Evolutionary conservation across 805 yeast species (phyloP), one percentile per base, ranked within the genome.

Genomic region (Ogataea nakhonphanomensis): DNA sequence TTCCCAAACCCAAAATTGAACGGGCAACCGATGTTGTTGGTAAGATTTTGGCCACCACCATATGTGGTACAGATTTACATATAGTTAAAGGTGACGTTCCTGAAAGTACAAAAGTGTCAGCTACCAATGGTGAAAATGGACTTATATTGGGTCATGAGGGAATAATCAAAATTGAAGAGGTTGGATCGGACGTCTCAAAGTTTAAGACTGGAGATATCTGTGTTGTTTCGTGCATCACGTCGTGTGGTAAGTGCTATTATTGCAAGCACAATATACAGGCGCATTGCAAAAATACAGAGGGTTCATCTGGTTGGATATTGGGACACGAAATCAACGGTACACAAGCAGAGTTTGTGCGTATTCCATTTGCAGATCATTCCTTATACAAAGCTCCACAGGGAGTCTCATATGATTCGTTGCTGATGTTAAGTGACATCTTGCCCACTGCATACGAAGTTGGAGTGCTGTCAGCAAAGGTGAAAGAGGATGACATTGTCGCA

Each of bases 371-470:
- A 15, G 72, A 70, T 43, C 38, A 57, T 44, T 69, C 74, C 0
- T 44, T 70, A 30, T 59, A 58, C 44, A 52, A 52, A 17, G 64
- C 59, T 11, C 69, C 67, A 20, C 51, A 55, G 25, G 49, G 44
- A 8, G 46, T 59, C 17, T 44, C 71, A 7, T 47, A 53, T 25
- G 81, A 78, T 39, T 69, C 78, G 33, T 64, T 79, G 56, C 68
- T 78, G 38, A 79, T 79, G 73, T 64, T 79, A 45, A 78, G 81
- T 8, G 82, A 77, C 50, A 80, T 81, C 20, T 62, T 80, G 57
- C 85, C 83, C 43, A 82, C 83, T 36, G 84, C 84, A 33, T 73
- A 78, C 61, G 79, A 78, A 46, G 79, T 79, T 42, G 84, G 84
- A 45, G 81, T 80, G 5, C 65, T 79, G 26, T 68, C 74, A n/a